Evolutionary conservation across 2,329 filamentous ascomycete genomes (phyloP).

Genomic region (Fusarium sp.): DNA sequence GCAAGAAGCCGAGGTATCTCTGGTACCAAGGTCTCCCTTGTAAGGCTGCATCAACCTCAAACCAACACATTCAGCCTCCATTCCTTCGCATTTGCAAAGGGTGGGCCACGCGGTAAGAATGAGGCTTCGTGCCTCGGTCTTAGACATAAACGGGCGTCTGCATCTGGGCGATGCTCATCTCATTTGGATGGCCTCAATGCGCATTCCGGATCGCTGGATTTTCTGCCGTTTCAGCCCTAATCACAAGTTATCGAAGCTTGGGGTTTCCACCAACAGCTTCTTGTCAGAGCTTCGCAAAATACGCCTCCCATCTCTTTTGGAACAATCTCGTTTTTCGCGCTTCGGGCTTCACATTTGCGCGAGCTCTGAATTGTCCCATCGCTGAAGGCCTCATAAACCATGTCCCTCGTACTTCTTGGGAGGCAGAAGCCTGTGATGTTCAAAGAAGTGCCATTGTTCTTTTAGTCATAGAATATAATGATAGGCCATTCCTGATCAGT

Average conservation of each 20-base stretch:
- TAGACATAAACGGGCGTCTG: not conserved
- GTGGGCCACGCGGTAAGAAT: not conserved
- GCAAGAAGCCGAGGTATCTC: not conserved
- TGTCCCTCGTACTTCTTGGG: not conserved
- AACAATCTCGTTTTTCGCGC: not conserved
- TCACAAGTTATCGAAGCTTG: not conserved
- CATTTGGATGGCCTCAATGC: not conserved
- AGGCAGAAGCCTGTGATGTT: not conserved
- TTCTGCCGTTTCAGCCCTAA: conserved; percentile 2
- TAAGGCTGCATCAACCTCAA: conserved; percentile 1
- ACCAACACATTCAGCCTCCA: conserved; percentile 11
- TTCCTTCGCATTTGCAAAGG: not conserved
- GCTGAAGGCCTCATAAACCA: not conserved
- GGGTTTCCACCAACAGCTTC: not conserved
- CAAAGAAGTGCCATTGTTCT: too few relatives aligned
- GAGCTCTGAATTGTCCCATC: not conserved
- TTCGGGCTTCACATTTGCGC: not conserved
- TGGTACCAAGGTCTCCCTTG: not conserved
- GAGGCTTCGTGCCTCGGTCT: not conserved
- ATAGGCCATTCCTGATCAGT: not conserved
- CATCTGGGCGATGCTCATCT: not conserved
- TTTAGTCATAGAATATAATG: not conserved
- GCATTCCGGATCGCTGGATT: not conserved
- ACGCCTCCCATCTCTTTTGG: not conserved
- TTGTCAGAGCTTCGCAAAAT: not conserved